Base-by-base conservation (phyloP, 441 rosid species). In the Francoa sonchifolia region DNA sequence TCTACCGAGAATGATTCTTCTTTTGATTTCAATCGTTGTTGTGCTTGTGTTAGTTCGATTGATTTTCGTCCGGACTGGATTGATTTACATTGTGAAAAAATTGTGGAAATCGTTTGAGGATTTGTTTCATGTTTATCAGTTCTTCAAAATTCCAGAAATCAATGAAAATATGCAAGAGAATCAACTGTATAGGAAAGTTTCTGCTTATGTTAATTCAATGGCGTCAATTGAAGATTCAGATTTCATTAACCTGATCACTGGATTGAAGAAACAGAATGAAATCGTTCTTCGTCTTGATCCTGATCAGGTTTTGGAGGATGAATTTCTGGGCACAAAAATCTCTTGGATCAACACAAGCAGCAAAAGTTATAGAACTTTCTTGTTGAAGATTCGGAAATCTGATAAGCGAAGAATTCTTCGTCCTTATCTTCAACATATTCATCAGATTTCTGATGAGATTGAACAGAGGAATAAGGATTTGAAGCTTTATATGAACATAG, bases 341-440 rank as follows among this genome's bases (percentile, higher is more conserved):
- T 72, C 54, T 9, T 90, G 98, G 96, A 54, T 61, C 19, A 74
- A 79, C 66, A 34, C 46, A 44, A 60, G 4, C 46, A 19, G 19
- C 23, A 42, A 12, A 14, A 5, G 6, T 33, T 13, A 17, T n/a
- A 65, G 56, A 26, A 47, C 48, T 16, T 67, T 85, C 42, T 68
- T 77, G 9, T 40, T 85, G 58, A 77, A 62, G 68, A 58, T 89
- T 39, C 68, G 94, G 23, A 82, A 62, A 62, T 72, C 77, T 0
- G 96, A 85, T 32, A 89, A 79, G 55, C 71, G 94, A 4, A 65
- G 96, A 26, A 70, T 89, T 39, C 81, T 89, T 21, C 68, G 76
- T 0, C 69, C 96, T 2, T 89, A 89, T 54, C 89, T 89, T 26
- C 88, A 85, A 21, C 96, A 89, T 47, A 85, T 89, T 41, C 94